phyloP scores from a whole-genome alignment of 331 rosid genomes.

The Stylosanthes scabra region DNA sequence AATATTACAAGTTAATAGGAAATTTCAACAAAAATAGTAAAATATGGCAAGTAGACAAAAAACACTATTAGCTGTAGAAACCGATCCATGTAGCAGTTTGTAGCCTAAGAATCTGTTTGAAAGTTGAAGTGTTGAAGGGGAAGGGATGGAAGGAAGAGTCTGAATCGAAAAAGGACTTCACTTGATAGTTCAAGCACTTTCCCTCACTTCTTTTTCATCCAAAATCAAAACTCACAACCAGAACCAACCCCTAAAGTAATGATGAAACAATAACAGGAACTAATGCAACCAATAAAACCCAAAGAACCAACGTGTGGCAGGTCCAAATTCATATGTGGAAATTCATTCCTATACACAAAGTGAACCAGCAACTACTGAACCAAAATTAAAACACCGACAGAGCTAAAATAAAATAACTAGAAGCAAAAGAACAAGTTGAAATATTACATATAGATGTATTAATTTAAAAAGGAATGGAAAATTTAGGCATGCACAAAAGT shows the following conservation, averaged over 20 bases:
- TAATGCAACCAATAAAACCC: background rate
- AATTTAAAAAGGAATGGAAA: background rate
- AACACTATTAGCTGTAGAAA: background rate
- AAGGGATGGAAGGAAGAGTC: too few species aligned
- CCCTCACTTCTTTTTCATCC: too few species aligned
- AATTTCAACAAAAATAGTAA: background rate
- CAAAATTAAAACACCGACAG: background rate
- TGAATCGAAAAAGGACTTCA: too few species aligned
- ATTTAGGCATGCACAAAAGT: conserved; percentile 18
- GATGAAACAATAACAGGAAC: background rate
- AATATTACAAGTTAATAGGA: background rate
- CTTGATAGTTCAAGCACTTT: too few species aligned
- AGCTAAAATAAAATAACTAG: background rate
- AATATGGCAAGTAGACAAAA: background rate
- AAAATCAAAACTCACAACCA: too few species aligned
- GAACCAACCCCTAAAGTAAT: background rate
- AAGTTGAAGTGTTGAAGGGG: too few species aligned
- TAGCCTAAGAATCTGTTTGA: background rate
- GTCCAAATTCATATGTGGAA: background rate
- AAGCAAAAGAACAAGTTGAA: background rate
- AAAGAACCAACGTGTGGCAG: background rate
- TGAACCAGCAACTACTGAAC: background rate
- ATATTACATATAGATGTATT: background rate
- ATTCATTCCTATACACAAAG: background rate
- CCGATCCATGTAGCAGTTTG: background rate